These are phyloP conservation scores for Udeniomyces megalosporus DNA, from an alignment of 768 basidiomycete species.

Conservation along the genomic window DNA sequence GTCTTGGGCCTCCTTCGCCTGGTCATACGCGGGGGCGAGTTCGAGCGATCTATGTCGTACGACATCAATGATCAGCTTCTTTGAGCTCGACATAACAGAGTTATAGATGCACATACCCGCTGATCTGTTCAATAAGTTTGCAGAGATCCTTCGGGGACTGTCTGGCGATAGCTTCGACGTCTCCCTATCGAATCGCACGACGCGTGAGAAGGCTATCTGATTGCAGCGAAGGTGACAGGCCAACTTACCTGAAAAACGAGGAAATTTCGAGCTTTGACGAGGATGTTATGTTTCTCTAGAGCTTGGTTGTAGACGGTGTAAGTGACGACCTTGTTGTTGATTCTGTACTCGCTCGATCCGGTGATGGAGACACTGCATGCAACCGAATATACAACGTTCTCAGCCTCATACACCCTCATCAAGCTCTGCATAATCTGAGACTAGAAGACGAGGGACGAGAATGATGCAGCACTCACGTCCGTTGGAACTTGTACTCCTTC, in stretches of 20 bases:
- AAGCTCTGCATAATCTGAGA: not conserved
- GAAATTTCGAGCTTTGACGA: constrained; percentile 98
- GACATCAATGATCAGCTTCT: not conserved
- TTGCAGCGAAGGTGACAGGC: no score
- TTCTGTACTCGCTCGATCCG: constrained; percentile 77
- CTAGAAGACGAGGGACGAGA: not conserved
- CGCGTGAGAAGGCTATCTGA: not conserved
- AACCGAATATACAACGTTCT: no score
- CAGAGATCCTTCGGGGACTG: constrained; percentile 83
- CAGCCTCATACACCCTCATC: not conserved
- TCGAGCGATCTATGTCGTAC: constrained; percentile 46
- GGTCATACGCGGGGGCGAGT: constrained; percentile 72
- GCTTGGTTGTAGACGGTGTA: constrained; percentile 79
- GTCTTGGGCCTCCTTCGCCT: constrained; percentile 69
- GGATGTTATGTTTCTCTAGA: constrained; percentile 75
- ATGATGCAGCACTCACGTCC: constrained; percentile 53
- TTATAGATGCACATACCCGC: constrained; percentile 40
- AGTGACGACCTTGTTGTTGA: constrained; percentile 65
- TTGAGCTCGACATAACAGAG: no score
- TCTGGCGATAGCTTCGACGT: constrained; percentile 92
- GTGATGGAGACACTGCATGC: constrained; percentile 64
- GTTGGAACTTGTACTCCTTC: constrained; percentile 78
- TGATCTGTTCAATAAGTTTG: constrained; percentile 84
- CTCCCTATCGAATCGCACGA: constrained; percentile 36
- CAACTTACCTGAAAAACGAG: constrained; percentile 71